These are phyloP conservation scores for Populus trichocarpa DNA, from an alignment of 441 rosid genomes.

Conservation along the genomic window DNA sequence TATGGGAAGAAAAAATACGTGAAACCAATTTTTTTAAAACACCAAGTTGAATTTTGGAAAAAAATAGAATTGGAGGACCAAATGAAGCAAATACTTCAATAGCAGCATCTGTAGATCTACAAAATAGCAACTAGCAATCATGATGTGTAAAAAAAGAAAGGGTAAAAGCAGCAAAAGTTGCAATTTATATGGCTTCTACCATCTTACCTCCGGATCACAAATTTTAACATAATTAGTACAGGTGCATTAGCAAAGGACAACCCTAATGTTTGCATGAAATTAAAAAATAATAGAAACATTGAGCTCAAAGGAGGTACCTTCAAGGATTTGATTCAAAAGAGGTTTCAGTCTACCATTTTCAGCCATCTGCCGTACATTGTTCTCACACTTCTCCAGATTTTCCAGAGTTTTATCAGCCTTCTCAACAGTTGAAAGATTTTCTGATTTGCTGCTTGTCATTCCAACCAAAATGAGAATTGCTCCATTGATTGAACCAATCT, in stretches of 20 bases:
- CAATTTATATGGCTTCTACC: too few species aligned
- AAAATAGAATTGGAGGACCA: background rate
- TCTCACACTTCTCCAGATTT: constrained; percentile 77
- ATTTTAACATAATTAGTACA: too few species aligned
- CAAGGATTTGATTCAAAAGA: constrained; percentile 76
- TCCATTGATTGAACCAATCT: constrained; percentile 89
- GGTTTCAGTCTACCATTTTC: constrained; percentile 85
- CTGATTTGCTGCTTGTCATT: constrained; percentile 86
- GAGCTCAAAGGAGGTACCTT: constrained; percentile 50
- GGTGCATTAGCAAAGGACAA: background rate
- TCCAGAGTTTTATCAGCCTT: constrained; percentile 82
- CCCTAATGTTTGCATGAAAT: constrained; percentile 16
- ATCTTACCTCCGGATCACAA: background rate
- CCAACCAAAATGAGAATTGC: constrained; percentile 92
- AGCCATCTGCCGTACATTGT: constrained; percentile 94
- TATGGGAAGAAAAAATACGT: too few species aligned
- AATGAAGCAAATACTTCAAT: too few species aligned
- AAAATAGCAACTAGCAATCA: background rate
- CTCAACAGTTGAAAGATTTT: constrained; percentile 71
- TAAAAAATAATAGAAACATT: constrained; percentile 3
- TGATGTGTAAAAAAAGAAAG: background rate
- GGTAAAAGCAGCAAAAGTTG: background rate
- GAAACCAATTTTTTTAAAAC: too few species aligned
- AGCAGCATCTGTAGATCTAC: background rate
- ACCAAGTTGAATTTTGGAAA: background rate